phyloP scores from a whole-genome alignment of 129 eudicot species.

The Erigeron canadensis region DNA sequence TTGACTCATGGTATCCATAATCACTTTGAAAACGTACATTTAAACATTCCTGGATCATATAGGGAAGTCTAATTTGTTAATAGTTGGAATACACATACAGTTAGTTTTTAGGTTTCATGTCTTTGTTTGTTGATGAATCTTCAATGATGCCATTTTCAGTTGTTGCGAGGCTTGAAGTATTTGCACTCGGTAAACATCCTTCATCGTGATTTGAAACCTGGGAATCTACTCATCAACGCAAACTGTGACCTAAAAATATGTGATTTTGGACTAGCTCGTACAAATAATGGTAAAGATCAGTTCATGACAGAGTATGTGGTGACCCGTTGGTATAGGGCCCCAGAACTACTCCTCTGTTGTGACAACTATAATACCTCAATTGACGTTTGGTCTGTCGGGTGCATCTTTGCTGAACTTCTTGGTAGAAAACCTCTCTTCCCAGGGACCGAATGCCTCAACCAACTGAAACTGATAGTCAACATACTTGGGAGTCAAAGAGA shows the following conservation, averaged over 20 bases:
- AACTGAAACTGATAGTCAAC: conserved; percentile 69
- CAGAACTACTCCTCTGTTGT: conserved; percentile 79
- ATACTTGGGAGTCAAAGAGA: conserved; percentile 70
- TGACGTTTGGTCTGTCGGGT: conserved; percentile 90
- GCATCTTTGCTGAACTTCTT: conserved; percentile 81
- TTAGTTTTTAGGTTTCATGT: neutral
- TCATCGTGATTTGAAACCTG: conserved; percentile 74
- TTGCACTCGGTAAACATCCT: conserved; percentile 76
- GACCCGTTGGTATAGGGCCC: conserved; percentile 82
- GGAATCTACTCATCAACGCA: conserved; percentile 66
- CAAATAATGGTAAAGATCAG: conserved; percentile 63
- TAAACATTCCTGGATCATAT: neutral
- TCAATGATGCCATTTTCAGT: conserved; percentile 30
- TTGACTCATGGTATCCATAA: neutral
- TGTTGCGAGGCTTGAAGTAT: conserved; percentile 73
- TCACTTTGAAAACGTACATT: neutral
- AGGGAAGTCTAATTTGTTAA: too few relatives aligned
- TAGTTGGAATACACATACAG: neutral
- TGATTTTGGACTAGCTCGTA: conserved; percentile 69
- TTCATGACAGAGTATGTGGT: conserved; percentile 79
- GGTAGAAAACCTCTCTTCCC: conserved; percentile 81
- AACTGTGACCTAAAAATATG: conserved; percentile 74
- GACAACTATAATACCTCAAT: conserved; percentile 79
- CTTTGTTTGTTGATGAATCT: neutral
- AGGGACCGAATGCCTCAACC: conserved; percentile 78